Evolutionary conservation across 2,329 filamentous ascomycete species (phyloP), one percentile per base, ranked within the genome.

Genomic region (Monilinia polystroma): DNA sequence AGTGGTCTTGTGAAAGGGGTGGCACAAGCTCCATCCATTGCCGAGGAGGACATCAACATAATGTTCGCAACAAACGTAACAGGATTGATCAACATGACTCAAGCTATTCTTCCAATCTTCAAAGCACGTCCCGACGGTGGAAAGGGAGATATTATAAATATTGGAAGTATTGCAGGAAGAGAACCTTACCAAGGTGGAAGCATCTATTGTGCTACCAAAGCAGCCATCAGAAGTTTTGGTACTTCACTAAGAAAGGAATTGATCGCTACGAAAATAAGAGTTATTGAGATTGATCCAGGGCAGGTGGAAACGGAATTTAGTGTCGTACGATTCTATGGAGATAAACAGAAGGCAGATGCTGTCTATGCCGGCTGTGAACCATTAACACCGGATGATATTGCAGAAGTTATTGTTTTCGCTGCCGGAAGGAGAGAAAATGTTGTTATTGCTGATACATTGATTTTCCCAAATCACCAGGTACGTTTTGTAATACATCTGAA

Each of bases 41-140:
- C 83, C 20, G 84, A 91, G 74, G 88, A 89, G 67, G 94, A 99
- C 80, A 90, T 97, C 73, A 84, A 90, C 73, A 75, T 88, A 77
- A 97, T 98, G 93, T 92, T 97, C 76, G 81, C 85, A 57, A 98
- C 95, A 67, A 99, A 99, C 77, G 93, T 98, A 63, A 95, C 90
- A 2, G 95, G 95, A 38, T 83, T 99, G 45, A 95, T 99, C 81
- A 91, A 94, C 82, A 92, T 98, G 90, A 98, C 95, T 0, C 95
- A 99, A 82, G 91, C 91, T 56, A 83, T 97, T 68, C 80, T 98
- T 23, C 87, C 91, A 63, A 88, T 93, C 76, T 96, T 93, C 83
- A 90, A 92, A 79, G 82, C 85, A 73, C 76, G 82, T 71, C 69
- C 79, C 29, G 84, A 94, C 66, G 89, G 90, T 68, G 93, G 93